Percentiles rank a stretch among this genome's conserved stretches.
phyloP scores from a whole-genome alignment of 2,329 filamentous ascomycete species.

The Fusarium chaquense region DNA sequence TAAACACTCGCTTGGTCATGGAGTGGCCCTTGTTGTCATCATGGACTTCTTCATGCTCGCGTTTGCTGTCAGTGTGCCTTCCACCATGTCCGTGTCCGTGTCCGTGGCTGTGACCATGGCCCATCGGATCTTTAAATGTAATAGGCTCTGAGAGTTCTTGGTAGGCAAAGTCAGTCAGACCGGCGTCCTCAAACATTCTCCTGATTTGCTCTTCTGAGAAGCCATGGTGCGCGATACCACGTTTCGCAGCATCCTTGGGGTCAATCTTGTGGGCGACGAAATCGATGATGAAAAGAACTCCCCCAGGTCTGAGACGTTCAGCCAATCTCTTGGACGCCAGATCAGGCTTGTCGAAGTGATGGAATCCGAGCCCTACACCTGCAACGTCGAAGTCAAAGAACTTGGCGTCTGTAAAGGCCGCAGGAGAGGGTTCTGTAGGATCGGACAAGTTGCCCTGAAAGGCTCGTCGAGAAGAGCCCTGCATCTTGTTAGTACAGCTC shows the following conservation, averaged over 20 bases:
- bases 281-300: conserved; percentile 76
- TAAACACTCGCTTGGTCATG: conserved; percentile 51
- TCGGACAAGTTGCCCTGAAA: conserved; percentile 69
- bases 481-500: conserved; percentile 13
- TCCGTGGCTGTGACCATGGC: conserved; percentile 15
- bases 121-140: conserved; percentile 52
- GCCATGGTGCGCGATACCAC: conserved; percentile 73
- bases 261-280: conserved; percentile 67
- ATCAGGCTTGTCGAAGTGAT: conserved; percentile 75
- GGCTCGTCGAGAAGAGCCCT: conserved; percentile 63
- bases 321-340: conserved; percentile 70
- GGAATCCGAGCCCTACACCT: conserved; percentile 71
- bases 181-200: conserved; percentile 72
- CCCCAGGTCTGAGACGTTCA: conserved; percentile 72
- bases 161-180: conserved; percentile 69
- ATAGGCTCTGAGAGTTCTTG: conserved; percentile 64
- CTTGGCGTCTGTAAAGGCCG: conserved; percentile 67
- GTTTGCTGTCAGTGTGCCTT: not conserved
- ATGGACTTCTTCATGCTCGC: conserved; percentile 27
- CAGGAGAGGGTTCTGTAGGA: conserved; percentile 60
- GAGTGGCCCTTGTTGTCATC: not conserved
- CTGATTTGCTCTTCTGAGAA: conserved; percentile 72
- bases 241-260: conserved; percentile 41
- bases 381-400: conserved; percentile 78
- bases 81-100: conserved; percentile 6